Conservation (phyloP, 2,329 filamentous ascomycete species). For the Penicillium olsonii region DNA sequence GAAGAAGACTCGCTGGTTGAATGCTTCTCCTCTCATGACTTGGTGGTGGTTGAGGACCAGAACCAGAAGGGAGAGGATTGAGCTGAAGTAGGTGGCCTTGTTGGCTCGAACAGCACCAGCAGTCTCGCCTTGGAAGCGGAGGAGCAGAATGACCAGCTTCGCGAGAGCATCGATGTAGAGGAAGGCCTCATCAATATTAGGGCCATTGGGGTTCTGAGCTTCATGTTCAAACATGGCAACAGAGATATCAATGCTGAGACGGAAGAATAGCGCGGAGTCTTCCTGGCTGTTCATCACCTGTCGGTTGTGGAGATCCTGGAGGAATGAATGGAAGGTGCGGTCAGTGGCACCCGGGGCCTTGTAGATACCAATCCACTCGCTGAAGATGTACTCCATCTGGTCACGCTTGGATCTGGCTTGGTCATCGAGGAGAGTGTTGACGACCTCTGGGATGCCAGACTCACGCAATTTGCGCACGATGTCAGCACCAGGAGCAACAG, state of each 20-base stretch:
- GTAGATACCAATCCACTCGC: constrained; percentile 86
- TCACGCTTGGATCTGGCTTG: constrained; percentile 66
- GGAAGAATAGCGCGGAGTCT: constrained; percentile 76
- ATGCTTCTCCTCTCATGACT: constrained; percentile 73
- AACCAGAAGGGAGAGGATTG: constrained; percentile 73
- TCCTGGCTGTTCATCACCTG: constrained; percentile 73
- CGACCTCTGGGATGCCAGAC: constrained; percentile 57
- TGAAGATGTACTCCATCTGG: constrained; percentile 92
- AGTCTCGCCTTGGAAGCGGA: constrained; percentile 68
- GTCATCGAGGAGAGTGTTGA: constrained; percentile 57
- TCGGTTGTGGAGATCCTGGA: constrained; percentile 77
- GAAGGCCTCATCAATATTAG: constrained; percentile 62
- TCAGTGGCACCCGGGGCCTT: constrained; percentile 76
- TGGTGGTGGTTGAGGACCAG: constrained; percentile 85
- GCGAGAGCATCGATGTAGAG: constrained; percentile 77
- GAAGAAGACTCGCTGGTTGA: constrained; percentile 89
- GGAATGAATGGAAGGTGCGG: constrained; percentile 71
- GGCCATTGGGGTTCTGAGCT: constrained; percentile 61
- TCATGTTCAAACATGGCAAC: constrained; percentile 76
- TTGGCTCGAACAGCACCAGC: constrained; percentile 60
- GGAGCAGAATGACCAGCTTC: constrained; percentile 74
- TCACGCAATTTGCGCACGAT: constrained; percentile 67
- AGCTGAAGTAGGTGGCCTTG: constrained; percentile 73
- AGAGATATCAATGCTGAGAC: constrained; percentile 77
- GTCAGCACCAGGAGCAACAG: constrained; percentile 65